These are phyloP conservation scores for Globisporangium takayamanum DNA, from an alignment of 352 stramenopile species.

Conservation along the genomic window DNA sequence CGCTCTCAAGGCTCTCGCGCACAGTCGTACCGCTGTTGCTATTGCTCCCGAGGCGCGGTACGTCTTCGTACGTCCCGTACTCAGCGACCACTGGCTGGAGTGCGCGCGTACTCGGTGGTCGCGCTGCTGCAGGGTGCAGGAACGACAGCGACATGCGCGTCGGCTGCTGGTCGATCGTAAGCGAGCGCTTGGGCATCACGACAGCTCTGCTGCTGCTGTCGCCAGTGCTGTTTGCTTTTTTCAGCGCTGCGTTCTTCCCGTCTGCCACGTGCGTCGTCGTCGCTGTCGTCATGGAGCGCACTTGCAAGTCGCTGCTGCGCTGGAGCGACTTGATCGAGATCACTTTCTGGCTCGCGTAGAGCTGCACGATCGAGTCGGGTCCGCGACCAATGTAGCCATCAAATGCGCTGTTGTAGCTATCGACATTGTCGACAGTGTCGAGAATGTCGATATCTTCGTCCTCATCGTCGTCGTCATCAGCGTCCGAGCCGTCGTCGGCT, in stretches of 20 bases:
- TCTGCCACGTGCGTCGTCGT: not conserved
- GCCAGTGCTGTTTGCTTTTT: conserved; percentile 3
- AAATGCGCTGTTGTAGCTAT: conserved; percentile 15
- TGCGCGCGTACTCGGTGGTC: not conserved
- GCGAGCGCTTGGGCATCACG: not conserved
- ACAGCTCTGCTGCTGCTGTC: not conserved
- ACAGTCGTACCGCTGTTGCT: not conserved
- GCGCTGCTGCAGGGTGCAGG: conserved; percentile 29
- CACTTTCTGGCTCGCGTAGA: conserved; percentile 36
- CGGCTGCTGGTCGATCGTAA: conserved; percentile 1
- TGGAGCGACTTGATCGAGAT: conserved; percentile 55
- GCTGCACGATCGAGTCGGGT: conserved; percentile 7
- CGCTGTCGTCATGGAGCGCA: conserved; percentile 10
- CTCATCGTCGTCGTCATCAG: conserved; percentile 1
- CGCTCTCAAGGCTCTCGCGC: conserved; percentile 22
- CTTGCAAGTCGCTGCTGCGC: conserved; percentile 10
- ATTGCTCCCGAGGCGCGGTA: conserved; percentile 4
- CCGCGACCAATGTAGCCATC: conserved; percentile 19
- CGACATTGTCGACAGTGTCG: conserved; percentile 3
- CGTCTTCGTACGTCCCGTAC: conserved; percentile 38
- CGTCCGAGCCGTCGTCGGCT: not conserved
- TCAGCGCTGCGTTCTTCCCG: not conserved
- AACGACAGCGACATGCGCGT: conserved; percentile 30
- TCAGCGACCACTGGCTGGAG: conserved; percentile 28
- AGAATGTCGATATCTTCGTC: conserved; percentile 1